Base-by-base conservation (phyloP, 306 rosid species). In the Glycine soja region DNA sequence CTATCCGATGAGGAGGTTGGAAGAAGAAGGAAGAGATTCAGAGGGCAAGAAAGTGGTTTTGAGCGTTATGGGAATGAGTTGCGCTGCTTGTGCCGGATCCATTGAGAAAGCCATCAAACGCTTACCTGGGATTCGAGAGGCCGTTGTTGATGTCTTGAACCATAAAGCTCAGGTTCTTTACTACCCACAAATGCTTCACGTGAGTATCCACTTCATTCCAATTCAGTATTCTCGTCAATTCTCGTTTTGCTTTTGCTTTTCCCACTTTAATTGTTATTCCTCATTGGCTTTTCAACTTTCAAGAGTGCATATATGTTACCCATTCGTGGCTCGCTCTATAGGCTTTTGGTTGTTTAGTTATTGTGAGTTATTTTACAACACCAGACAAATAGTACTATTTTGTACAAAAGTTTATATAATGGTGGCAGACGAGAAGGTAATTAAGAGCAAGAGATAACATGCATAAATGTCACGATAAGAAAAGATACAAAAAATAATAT, bases 51-150 rank as follows among this genome's bases (percentile, higher is more conserved):
- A 74, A 88, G 92, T 87, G 16, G 87, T 91, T 59, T 86, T 94
- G 32, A 19, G 75, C 0, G 93, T 94, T 14, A 4, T 36, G 40
- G 97, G 97, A 54, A 91, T 94, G 95, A 94, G 90, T 0, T 91
- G 98, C 52, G 79, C 90, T n/a, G 97, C 97, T 0, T 92, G 97
- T 8, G 95, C 97, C 15, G 92, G 91, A 32, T 91, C 93, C 0
- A 87, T 92, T 0, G 97, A 94, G 80, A 94, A 91, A 75, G 81
- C 95, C 15, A 14, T 94, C 75, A 94, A 94, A 74, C 90, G 92
- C 15, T 92, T 94, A 13, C 92, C 91, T 0, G 97, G 98, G 1
- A 89, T 94, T 42, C 86, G 69, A 6, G 85, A 92, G 14, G 93
- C 97, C 1, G 74, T 84, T 3, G 90, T 91, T 10, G 98, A 94